Conservation (phyloP, 306 rosid genomes). For the Casuarina equisetifolia region DNA sequence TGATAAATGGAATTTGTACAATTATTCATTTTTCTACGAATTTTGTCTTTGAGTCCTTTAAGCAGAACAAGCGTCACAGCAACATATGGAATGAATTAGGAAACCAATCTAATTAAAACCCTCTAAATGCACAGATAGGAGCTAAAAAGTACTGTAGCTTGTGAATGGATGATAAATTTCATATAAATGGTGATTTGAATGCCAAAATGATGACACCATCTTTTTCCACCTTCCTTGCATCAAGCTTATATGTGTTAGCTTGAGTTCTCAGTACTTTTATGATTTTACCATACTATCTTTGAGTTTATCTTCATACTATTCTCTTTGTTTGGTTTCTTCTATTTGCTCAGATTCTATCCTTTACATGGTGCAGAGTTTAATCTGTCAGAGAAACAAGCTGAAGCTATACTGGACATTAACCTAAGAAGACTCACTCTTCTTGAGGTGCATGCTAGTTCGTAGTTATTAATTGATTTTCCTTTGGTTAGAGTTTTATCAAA, state of each 20-base stretch:
- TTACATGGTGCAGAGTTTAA: constrained; percentile 54
- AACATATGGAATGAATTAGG: neutral
- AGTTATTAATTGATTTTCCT: neutral
- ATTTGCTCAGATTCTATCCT: neutral
- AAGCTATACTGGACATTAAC: constrained; percentile 87
- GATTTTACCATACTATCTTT: neutral
- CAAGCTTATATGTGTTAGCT: neutral
- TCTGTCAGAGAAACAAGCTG: constrained; percentile 95
- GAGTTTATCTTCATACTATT: neutral
- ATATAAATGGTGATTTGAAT: neutral
- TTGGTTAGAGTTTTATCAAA: neutral
- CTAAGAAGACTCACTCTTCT: constrained; percentile 78
- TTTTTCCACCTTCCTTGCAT: neutral
- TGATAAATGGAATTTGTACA: too few species aligned
- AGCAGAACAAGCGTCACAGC: neutral
- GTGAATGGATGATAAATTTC: neutral
- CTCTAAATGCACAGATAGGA: neutral
- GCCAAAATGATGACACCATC: neutral
- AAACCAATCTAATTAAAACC: too few species aligned
- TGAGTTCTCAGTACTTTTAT: neutral
- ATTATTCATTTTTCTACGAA: too few species aligned
- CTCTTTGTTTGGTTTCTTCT: constrained; percentile 1
- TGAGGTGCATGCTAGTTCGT: constrained; percentile 58
- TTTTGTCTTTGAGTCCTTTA: too few species aligned
- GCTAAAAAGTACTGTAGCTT: neutral